Conservation (phyloP, 352 stramenopile genomes). For the Phytophthora niederhauseri region DNA sequence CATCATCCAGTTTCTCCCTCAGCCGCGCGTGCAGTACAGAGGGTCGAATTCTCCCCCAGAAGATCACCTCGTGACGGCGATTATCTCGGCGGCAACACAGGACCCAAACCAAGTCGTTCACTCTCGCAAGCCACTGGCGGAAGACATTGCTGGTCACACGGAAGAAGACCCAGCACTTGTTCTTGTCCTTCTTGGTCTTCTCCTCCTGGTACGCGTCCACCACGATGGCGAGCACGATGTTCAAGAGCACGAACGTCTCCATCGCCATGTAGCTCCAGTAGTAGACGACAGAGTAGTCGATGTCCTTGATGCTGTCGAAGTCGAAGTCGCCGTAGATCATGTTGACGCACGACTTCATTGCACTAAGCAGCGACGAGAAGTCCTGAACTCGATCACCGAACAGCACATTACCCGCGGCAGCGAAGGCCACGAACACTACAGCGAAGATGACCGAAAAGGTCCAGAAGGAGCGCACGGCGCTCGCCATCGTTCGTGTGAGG, state of each 20-base stretch:
- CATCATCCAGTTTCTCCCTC: constrained; percentile 7
- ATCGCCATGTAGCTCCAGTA: constrained; percentile 76
- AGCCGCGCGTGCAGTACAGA: constrained; percentile 27
- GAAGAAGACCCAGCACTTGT: constrained; percentile 36
- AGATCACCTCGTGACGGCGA: constrained; percentile 20
- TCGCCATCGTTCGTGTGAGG: constrained; percentile 58
- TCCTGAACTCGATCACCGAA: constrained; percentile 59
- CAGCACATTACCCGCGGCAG: constrained; percentile 47
- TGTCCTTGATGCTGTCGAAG: constrained; percentile 51
- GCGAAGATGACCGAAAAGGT: constrained; percentile 65
- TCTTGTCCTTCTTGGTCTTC: constrained; percentile 38
- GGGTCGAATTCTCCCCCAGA: constrained; percentile 32
- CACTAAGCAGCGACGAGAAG: constrained; percentile 49
- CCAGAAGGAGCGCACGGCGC: constrained; percentile 50
- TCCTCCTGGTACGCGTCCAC: constrained; percentile 62
- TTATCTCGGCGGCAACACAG: constrained; percentile 15
- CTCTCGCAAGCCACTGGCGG: constrained; percentile 25
- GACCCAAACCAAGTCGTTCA: constrained; percentile 28
- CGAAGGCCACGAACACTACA: constrained; percentile 63
- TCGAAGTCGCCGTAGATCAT: constrained; percentile 78
- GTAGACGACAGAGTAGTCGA: constrained; percentile 57
- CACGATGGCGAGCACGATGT: constrained; percentile 80
- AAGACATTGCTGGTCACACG: constrained; percentile 37
- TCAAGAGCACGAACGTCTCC: constrained; percentile 69
- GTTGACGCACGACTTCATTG: constrained; percentile 67